These are phyloP conservation scores for Jimgerdemannia lactiflua DNA, from an alignment of 192 early-diverging fungal genomes.

Conservation along the genomic window DNA sequence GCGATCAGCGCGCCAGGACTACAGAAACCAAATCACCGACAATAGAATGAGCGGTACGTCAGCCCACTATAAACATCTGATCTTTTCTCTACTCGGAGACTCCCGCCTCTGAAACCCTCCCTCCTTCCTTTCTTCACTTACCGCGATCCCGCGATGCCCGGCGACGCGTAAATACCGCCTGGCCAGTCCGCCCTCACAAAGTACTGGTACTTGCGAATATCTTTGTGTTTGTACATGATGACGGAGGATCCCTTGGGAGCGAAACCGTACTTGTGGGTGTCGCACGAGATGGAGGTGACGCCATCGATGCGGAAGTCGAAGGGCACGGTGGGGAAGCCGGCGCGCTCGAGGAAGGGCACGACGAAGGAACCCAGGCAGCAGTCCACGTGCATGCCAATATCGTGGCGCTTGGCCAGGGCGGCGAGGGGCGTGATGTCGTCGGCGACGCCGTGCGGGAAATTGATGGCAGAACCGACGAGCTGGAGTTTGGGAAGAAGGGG, in stretches of 20 bases:
- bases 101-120: background rate
- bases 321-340: constrained; percentile 77
- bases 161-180: constrained; percentile 95
- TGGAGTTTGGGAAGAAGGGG: background rate
- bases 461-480: constrained; percentile 86
- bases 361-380: constrained; percentile 96
- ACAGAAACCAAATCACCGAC: background rate
- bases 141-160: constrained; percentile 87
- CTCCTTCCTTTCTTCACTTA: constrained; percentile 13
- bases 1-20: constrained; percentile 91
- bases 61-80: background rate
- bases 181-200: constrained; percentile 91
- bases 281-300: constrained; percentile 93
- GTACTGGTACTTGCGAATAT: constrained; percentile 88
- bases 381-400: constrained; percentile 92
- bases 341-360: constrained; percentile 91
- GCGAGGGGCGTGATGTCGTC: constrained; percentile 87
- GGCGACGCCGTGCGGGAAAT: constrained; percentile 91
- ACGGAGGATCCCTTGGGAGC: constrained; percentile 98
- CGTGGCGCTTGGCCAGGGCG: constrained; percentile 71
- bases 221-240: constrained; percentile 83
- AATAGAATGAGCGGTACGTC: background rate
- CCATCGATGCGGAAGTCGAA: constrained; percentile 91
- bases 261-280: constrained; percentile 99
- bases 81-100: background rate